phyloP scores from a whole-genome alignment of 805 yeast species.

The Candida nemodendra region DNA sequence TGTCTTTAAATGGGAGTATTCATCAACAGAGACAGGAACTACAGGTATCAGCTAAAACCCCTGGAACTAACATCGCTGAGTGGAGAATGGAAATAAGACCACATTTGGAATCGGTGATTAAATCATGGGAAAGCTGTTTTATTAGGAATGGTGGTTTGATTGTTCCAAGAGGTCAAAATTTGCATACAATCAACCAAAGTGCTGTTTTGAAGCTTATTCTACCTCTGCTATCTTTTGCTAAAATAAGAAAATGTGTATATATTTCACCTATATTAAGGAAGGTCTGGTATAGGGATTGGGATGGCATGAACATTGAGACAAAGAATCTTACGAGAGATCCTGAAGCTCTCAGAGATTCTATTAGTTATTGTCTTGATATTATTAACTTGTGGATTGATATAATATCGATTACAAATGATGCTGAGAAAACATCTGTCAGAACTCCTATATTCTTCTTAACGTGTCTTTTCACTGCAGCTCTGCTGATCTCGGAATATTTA shows the following conservation, averaged over 20 bases:
- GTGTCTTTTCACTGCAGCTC: slow-evolving; percentile 61
- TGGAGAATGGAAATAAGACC: slow-evolving; percentile 71
- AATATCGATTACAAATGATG: slow-evolving; percentile 62
- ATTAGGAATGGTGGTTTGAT: slow-evolving; percentile 63
- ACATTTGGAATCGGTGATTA: slow-evolving; percentile 52
- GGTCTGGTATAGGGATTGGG: slow-evolving; percentile 69
- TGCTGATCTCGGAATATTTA: slow-evolving; percentile 63
- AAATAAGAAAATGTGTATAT: slow-evolving; percentile 61
- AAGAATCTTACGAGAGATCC: slow-evolving; percentile 49
- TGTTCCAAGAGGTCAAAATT: slow-evolving; percentile 49
- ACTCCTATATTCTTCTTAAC: slow-evolving; percentile 77
- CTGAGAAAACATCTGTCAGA: slow-evolving; percentile 63
- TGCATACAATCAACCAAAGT: slow-evolving; percentile 47
- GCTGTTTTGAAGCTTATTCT: slow-evolving; percentile 62
- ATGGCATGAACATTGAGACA: slow-evolving; percentile 55
- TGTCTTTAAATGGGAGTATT: slow-evolving; percentile 67
- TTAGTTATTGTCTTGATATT: slow-evolving; percentile 55
- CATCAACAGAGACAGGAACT: slow-evolving; percentile 46
- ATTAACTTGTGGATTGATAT: slow-evolving; percentile 71
- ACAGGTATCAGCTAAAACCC: slow-evolving; percentile 26
- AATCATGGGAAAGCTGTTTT: slow-evolving; percentile 67
- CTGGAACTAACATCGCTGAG: slow-evolving; percentile 48
- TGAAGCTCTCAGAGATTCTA: slow-evolving; percentile 64
- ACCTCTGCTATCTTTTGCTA: slow-evolving; percentile 66
- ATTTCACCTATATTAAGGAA: slow-evolving; percentile 59